Conservation (phyloP, 2,329 filamentous ascomycete species). For the Mycosphaerella sp. region DNA sequence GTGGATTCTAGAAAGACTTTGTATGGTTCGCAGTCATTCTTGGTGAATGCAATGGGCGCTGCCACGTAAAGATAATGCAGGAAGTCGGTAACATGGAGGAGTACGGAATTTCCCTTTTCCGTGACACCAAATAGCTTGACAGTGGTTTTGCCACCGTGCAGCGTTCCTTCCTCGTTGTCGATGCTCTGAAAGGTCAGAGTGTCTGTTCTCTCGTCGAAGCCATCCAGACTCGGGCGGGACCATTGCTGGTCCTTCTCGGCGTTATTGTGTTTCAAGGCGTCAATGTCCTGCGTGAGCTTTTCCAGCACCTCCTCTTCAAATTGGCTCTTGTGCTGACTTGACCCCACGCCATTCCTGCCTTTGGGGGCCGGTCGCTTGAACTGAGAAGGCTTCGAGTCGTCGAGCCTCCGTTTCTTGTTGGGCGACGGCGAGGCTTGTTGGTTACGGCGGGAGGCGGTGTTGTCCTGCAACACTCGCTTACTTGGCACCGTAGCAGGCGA, state of each 20-base stretch:
- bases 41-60: constrained; percentile 74
- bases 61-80: constrained; percentile 93
- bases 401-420: constrained; percentile 79
- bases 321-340: constrained; percentile 76
- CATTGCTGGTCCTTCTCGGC: constrained; percentile 91
- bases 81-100: constrained; percentile 93
- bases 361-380: constrained; percentile 53
- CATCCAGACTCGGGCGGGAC: constrained; percentile 59
- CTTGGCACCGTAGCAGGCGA: constrained; percentile 33
- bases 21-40: constrained; percentile 70
- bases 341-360: constrained; percentile 51
- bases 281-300: constrained; percentile 92
- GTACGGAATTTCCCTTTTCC: constrained; percentile 77
- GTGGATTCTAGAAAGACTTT: constrained; percentile 73
- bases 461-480: constrained; percentile 45
- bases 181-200: constrained; percentile 91
- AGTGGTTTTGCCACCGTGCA: constrained; percentile 68
- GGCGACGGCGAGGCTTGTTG: constrained; percentile 46
- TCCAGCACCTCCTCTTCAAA: constrained; percentile 94
- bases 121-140: constrained; percentile 94
- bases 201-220: constrained; percentile 59
- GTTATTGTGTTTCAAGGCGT: constrained; percentile 75
- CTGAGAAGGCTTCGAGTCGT: constrained; percentile 49
- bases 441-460: constrained; percentile 41
- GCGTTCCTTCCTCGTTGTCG: constrained; percentile 81